Base-by-base conservation (phyloP, 2,329 filamentous ascomycete genomes). In the Pochonia chlamydosporia region DNA sequence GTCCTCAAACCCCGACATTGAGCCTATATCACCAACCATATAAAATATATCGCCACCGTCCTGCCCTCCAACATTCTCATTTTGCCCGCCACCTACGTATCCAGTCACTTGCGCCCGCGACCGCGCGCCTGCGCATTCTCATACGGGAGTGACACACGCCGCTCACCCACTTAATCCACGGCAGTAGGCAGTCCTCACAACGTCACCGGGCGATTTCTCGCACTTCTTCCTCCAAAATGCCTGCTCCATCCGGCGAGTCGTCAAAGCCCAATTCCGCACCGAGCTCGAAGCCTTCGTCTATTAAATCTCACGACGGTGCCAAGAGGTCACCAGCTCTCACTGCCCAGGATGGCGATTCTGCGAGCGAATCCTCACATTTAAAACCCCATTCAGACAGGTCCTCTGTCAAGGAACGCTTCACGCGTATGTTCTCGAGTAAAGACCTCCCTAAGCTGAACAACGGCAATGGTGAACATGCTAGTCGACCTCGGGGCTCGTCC, bases 391-490 rank as follows among this genome's bases (percentile, higher is more conserved):
- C 66, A 48, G 79, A 82, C 56, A 82, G 79, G 62, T 63, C 74
- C 3, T 81, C 79, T 13, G 79, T 84, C 65, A 84, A 83, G 61
- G 79, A 82, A 59, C 76, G 79, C 40, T 62, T 84, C 48, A 78
- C 79, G 35, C 76, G 81, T 68, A 84, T 84, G 75, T 84, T 84
- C 65, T 81, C 75, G 46, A 74, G 71, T 54, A 81, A 78, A 60
- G 79, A 82, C 46, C 60, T 69, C 18, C 56, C 63, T 35, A 66
- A 63, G 47, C 46, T 44, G 26, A 60, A 62, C 46, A 54, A 66
- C 31, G 63, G 65, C 39, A 66, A 64, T 47, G 52, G 60, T 51
- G 65, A 68, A 21, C 44, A 54, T 13, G 52, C 60, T 39, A 56
- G 59, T 48, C 67, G 67, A 44, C 55, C 63, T 35, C 63, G 68